Base-by-base conservation (phyloP, 305 asterid species). In the Nicotiana rustica region DNA sequence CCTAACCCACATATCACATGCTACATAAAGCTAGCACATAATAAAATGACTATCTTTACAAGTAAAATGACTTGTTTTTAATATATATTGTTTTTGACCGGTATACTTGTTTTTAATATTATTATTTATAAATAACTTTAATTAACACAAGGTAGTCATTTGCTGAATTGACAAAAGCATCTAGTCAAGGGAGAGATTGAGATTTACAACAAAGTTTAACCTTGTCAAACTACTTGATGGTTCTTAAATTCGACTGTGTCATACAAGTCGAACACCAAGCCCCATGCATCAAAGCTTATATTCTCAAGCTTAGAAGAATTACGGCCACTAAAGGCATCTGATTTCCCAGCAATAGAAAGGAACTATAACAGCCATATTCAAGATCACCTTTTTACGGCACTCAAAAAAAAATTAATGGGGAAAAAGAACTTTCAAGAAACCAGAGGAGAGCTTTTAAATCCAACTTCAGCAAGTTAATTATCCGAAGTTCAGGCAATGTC, bases 191-290 rank as follows among this genome's bases (percentile, higher is more conserved):
- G n/a, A 69, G n/a, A 38, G 10, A 41, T 7, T 41, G 49, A 8
- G 49, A 41, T 41, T 69, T 31, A 10, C n/a, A 12, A 69, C 10
- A 38, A 38, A 69, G 77, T 71, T 47, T 52, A 47, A 71, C 41
- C 79, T 71, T 12, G 35, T 47, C 61, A 47, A 71, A 47, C 61
- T 71, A 21, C 19, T 41, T 5, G 35, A 69, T 41, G 57, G 21
- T 38, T 38, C 59, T 69, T 69, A 41, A 41, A 21, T 38, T 69
- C 2, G 59, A 3, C 13, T 41, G 44, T 68, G 33, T 10, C 77
- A 69, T 69, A 71, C 62, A 71, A 71, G 60, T 71, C 47, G 36
- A 70, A 70, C 78, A 44, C 60, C 49, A 47, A 36, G 36, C 61
- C 78, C 60, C 14, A 71, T 19, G 13, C 78, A 71, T 44, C 19